Conservation (phyloP, 2,329 filamentous ascomycete species). For the Cytospora piceicola region DNA sequence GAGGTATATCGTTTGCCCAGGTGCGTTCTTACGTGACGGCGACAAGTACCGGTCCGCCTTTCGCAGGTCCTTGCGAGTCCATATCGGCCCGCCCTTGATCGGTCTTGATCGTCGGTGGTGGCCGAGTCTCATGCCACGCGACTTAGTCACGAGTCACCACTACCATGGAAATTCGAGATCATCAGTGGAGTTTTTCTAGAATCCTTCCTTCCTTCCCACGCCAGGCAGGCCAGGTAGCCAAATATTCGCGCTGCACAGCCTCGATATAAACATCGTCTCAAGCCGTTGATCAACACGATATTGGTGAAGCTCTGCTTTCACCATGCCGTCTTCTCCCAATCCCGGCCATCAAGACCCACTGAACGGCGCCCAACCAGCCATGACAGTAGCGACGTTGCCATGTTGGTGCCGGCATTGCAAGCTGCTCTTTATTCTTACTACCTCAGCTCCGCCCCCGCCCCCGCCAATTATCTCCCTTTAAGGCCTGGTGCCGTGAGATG, state of each 20-base stretch:
- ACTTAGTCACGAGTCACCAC: constrained; percentile 15
- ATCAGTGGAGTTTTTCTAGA: constrained; percentile 24
- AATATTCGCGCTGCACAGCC: constrained; percentile 11
- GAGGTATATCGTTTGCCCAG: no score
- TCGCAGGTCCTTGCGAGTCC: background rate
- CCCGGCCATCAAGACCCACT: background rate
- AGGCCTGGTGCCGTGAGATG: background rate
- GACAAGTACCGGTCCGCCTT: background rate
- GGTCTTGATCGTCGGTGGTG: background rate
- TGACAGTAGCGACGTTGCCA: background rate
- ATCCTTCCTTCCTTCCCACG: constrained; percentile 4
- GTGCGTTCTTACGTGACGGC: no score
- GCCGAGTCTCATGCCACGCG: background rate
- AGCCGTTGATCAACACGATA: background rate
- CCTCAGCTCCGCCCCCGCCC: background rate
- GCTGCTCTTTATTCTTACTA: background rate
- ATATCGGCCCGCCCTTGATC: background rate
- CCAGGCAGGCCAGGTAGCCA: constrained; percentile 5
- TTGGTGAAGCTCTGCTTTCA: no score
- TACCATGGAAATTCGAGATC: constrained; percentile 2
- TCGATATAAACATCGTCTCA: constrained; percentile 3
- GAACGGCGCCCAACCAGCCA: background rate
- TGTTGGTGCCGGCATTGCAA: background rate
- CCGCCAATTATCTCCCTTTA: background rate
- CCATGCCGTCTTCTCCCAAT: background rate